Evolutionary conservation across 768 basidiomycete genomes (phyloP).

Genomic region (Suillus occidentalis): DNA sequence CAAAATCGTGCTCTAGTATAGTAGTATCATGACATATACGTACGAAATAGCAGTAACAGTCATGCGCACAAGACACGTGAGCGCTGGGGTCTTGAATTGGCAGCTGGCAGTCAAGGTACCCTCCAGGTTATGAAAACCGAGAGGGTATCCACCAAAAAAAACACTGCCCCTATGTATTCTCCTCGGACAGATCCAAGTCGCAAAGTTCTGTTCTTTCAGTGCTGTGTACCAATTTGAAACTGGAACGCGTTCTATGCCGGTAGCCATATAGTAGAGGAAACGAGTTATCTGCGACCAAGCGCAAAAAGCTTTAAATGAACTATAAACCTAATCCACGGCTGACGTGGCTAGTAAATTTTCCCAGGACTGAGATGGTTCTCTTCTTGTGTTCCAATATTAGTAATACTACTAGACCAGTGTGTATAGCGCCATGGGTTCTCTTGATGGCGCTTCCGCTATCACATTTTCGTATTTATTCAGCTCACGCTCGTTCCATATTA

Average conservation of each 20-base stretch:
- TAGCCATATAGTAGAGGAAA: not conserved
- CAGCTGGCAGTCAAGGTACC: not conserved
- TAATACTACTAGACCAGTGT: constrained; percentile 19
- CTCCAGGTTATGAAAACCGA: not conserved
- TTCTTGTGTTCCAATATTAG: constrained; percentile 27
- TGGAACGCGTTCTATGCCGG: not conserved
- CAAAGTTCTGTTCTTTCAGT: not conserved
- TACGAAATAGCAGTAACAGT: not conserved
- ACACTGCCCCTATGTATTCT: not conserved
- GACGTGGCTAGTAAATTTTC: not conserved
- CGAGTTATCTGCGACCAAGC: constrained; percentile 1
- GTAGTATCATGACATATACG: not conserved
- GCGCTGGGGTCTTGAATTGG: not conserved
- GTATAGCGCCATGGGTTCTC: not conserved
- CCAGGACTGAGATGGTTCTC: constrained; percentile 1
- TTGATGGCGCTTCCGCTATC: not conserved
- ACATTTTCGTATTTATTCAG: not conserved
- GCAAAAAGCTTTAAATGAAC: not conserved
- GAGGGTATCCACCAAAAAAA: not conserved
- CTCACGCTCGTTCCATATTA: not conserved
- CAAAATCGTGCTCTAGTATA: not conserved
- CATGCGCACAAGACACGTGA: not conserved
- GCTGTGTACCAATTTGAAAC: not conserved
- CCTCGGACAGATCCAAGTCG: not conserved
- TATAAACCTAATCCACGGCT: not conserved